Evolutionary conservation across 2,329 filamentous ascomycete species (phyloP).

Genomic region (Malbranchea cinnamomea): DNA sequence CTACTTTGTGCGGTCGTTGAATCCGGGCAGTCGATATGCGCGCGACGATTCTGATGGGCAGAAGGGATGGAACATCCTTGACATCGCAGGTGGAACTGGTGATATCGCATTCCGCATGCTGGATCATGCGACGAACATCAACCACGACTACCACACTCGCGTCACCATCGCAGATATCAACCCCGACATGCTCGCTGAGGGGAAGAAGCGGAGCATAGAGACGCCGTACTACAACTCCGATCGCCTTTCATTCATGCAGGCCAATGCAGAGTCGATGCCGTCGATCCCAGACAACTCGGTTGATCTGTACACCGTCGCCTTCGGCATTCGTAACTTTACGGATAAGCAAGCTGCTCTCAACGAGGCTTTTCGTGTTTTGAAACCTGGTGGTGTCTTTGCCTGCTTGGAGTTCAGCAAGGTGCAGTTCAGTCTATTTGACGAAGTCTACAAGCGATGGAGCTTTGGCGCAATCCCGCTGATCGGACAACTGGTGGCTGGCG

Average conservation of each 20-base stretch:
- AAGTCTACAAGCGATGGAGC: conserved; percentile 87
- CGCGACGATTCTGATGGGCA: conserved; percentile 12
- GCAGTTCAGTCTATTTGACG: conserved; percentile 61
- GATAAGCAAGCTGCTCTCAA: conserved; percentile 69
- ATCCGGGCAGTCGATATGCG: conserved; percentile 51
- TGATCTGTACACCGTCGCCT: conserved; percentile 93
- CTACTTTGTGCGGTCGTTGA: conserved; percentile 81
- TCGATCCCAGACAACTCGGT: conserved; percentile 54
- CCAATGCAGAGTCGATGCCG: conserved; percentile 67
- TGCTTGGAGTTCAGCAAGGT: conserved; percentile 93
- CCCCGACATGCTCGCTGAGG: conserved; percentile 81
- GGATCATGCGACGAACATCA: conserved; percentile 66
- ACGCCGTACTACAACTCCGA: conserved; percentile 43
- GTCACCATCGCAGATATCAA: conserved; percentile 97
- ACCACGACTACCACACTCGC: conserved; percentile 62
- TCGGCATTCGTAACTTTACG: conserved; percentile 94
- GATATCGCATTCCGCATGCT: conserved; percentile 97
- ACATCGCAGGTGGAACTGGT: conserved; percentile 91
- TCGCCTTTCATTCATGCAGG: conserved; percentile 62
- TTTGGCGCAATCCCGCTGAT: conserved; percentile 90
- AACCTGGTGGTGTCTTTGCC: conserved; percentile 89
- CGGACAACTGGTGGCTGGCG: conserved; percentile 84
- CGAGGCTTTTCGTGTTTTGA: conserved; percentile 77
- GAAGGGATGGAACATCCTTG: conserved; percentile 61
- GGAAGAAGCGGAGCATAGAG: conserved; percentile 56